phyloP scores from a whole-genome alignment of 2,329 filamentous ascomycete genomes.

The Botrytis cinerea region DNA sequence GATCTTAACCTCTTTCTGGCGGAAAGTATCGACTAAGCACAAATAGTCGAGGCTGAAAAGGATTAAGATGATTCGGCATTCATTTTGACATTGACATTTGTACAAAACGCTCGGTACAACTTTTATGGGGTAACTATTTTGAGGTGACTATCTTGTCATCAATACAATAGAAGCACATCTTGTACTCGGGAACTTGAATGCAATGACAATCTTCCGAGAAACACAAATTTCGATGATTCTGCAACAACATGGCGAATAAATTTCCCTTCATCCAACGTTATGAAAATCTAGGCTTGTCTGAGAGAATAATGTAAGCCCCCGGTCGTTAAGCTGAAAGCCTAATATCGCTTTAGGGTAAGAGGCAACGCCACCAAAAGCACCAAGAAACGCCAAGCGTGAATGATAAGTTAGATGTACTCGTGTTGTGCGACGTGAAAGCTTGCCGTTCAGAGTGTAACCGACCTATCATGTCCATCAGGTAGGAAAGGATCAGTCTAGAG shows the following conservation, averaged over 20 bases:
- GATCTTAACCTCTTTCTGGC: neutral
- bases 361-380: neutral
- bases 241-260: neutral
- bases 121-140: neutral
- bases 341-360: neutral
- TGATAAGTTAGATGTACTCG: neutral
- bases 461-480: neutral
- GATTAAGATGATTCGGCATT: neutral
- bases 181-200: neutral
- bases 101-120: neutral
- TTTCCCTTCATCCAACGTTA: neutral
- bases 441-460: neutral
- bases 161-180: neutral
- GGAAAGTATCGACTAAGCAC: neutral
- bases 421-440: neutral
- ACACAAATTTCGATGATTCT: neutral
- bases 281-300: neutral
- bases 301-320: neutral
- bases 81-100: neutral
- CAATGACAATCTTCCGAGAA: conserved; percentile 10
- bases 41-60: neutral
- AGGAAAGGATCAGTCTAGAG: neutral
- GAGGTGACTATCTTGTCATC: neutral
- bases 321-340: neutral
- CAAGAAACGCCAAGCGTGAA: conserved; percentile 4